Base-by-base conservation (phyloP, 2,329 filamentous ascomycete genomes). In the Cercospora zeina region DNA sequence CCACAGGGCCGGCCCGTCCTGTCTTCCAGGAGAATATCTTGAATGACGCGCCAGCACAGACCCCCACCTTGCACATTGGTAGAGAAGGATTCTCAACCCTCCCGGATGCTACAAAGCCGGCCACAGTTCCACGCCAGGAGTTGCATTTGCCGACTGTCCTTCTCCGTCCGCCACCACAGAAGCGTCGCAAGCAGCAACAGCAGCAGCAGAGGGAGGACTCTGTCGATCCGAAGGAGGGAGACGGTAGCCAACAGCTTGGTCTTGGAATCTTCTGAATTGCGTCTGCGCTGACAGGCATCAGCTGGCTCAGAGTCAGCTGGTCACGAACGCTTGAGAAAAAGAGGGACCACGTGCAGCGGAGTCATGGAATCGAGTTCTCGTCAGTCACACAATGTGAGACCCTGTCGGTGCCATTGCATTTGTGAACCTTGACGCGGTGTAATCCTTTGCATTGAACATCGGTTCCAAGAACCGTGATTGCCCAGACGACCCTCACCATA, bases 11-110 rank as follows among this genome's bases (percentile, higher is more conserved):
- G 21, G 27, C 45, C 36, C 56, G 56, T 37, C 56, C 56, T 58
- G 56, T 58, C 16, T 58, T 37, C 47, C 59, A 62, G 51, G 62
- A 64, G 53, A 56, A 51, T 27, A 62, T 62, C 34, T 24, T 45
- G 16, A 60, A 60, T 37, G 58, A 60, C 45, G 39, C 33, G 16
- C 34, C 37, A 30, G 34, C 59, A 37, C 49, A 30, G 42, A 57
- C 56, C 16, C 56, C 56, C 11, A 36, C 45, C 42, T 24, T 58
- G 24, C 56, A 45, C 30, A 49, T 58, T 34, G 56, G 42, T n/a
- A 50, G 31, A 50, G 39, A 58, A 13, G 27, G 21, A 49, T 42
- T 30, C 24, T 51, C 47, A 33, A 27, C 47, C 14, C 47, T 24
- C 30, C 24, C 47, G 24, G 24, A 13, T 30, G 33, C 42, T 16